Base-by-base conservation (phyloP, 176 grass and related monocot species). In the Elymus sibiricus region DNA sequence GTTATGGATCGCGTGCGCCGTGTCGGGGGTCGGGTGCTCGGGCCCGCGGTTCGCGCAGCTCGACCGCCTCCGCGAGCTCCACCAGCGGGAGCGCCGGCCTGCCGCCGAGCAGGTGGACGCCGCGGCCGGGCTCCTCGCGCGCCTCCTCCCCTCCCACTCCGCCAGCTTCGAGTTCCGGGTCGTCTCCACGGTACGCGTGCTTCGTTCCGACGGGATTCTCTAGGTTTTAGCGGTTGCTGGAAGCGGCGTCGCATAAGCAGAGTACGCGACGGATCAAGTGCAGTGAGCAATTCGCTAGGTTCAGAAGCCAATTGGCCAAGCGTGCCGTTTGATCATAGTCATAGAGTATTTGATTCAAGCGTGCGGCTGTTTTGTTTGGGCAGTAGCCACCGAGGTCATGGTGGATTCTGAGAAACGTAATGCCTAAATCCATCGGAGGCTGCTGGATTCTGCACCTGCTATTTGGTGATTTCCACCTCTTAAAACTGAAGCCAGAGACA, bases 91-190 rank as follows among this genome's bases (percentile, higher is more conserved):
- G 74, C 73, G 61, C 8, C 51, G 67, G 65, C 72, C 86, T 39
- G 4, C 81, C 29, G 29, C 78, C 26, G 92, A 85, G 73, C 87
- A 92, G 79, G 84, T 86, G 69, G 87, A 79, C 51, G 85, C 93
- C 13, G 93, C 40, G 47, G 60, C 68, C 25, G 82, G 90, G 19
- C 85, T 94, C 22, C 90, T 92, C 3, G 27, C 60, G 19, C 93
- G 90, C 47, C 62, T 94, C 35, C 87, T 94, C 12, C 93, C 87
- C 6, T 94, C 90, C n/a, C 93, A 94, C 63, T 67, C 79, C 11
- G 38, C 74, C 53, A 94, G 93, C 90, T 94, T 94, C 61, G 87
- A 92, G 19, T 94, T 94, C 78, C 7, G 83, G 51, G 61, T 94
- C 85, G 27, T 90, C 70, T 71, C 90, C 32, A 83, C 22, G 93